Conservation (phyloP, 2,329 filamentous ascomycete species). For the Colletotrichum truncatum region DNA sequence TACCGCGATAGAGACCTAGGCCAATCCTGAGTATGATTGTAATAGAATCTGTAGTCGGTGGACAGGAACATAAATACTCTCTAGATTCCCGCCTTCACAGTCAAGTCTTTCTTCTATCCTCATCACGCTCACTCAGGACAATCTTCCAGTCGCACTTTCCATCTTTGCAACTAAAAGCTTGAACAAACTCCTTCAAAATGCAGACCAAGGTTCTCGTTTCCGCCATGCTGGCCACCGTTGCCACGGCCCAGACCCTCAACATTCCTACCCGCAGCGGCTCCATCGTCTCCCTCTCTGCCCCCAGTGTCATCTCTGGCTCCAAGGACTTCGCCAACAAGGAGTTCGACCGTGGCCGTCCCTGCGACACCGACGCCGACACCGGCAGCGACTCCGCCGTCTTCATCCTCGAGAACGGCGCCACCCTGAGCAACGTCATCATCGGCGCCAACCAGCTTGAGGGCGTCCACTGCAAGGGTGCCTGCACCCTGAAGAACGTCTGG, state of each 20-base stretch:
- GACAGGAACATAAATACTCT: conserved; percentile 12
- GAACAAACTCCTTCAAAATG: background rate
- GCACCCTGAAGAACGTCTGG: conserved; percentile 49
- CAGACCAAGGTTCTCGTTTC: conserved; percentile 22
- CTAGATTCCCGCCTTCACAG: background rate
- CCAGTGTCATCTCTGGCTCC: conserved; percentile 31
- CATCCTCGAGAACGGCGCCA: conserved; percentile 58
- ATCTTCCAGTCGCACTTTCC: background rate
- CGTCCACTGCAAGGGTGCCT: conserved; percentile 59
- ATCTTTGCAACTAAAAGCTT: background rate
- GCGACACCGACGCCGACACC: conserved; percentile 32
- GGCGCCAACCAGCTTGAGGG: conserved; percentile 59
- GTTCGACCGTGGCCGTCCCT: conserved; percentile 33
- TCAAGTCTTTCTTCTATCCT: background rate
- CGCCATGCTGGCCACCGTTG: conserved; percentile 19
- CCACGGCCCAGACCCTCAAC: conserved; percentile 35
- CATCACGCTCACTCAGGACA: conserved; percentile 11
- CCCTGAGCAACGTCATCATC: conserved; percentile 62
- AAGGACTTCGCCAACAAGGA: conserved; percentile 33
- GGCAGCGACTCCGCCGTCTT: conserved; percentile 53
- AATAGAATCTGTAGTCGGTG: background rate
- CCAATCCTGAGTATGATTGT: background rate
- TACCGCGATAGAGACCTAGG: background rate
- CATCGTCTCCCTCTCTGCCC: conserved; percentile 33
- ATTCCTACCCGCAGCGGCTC: conserved; percentile 34